Evolutionary conservation across 129 eudicot species (phyloP).

Genomic region (Flaveria brownii): DNA sequence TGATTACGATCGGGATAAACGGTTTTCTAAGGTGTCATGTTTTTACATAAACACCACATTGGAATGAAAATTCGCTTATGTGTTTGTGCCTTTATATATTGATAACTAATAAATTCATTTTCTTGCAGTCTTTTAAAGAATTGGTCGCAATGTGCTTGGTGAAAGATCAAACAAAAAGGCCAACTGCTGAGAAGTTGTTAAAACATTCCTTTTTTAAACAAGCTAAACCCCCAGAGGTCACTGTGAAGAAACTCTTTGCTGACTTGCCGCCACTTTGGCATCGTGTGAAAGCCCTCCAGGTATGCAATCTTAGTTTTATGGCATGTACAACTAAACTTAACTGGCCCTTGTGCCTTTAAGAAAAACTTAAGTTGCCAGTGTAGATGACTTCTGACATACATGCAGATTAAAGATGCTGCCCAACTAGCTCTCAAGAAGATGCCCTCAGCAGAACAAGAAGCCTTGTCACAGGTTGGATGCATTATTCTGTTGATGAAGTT

Average conservation of each 20-base stretch:
- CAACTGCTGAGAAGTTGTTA: slow-evolving; percentile 89
- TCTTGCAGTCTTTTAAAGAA: slow-evolving; percentile 87
- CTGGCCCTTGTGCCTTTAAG: not conserved
- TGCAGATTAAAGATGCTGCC: slow-evolving; percentile 93
- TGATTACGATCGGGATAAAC: slow-evolving; percentile 97
- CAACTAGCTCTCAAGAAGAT: slow-evolving; percentile 90
- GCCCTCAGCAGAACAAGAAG: slow-evolving; percentile 98
- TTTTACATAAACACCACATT: slow-evolving; percentile 1
- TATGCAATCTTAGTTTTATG: slow-evolving; percentile 15
- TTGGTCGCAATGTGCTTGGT: slow-evolving; percentile 99
- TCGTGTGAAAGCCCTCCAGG: slow-evolving; percentile 97
- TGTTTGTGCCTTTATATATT: slow-evolving; percentile 23
- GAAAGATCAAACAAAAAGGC: slow-evolving; percentile 97
- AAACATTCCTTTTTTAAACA: slow-evolving; percentile 91
- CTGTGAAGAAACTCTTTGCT: slow-evolving; percentile 78
- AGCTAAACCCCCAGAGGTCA: slow-evolving; percentile 85
- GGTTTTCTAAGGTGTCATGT: slow-evolving; percentile 80
- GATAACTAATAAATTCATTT: slow-evolving; percentile 27
- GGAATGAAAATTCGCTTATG: slow-evolving; percentile 19
- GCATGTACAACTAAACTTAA: not conserved
- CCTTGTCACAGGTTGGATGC: slow-evolving; percentile 79
- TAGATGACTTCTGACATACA: not conserved
- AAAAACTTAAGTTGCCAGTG: not conserved
- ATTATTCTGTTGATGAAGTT: slow-evolving; percentile 4
- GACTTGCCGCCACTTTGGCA: slow-evolving; percentile 91